Evolutionary conservation across 805 yeast genomes (phyloP).

Genomic region (Cyberlindnera euphorbiae): DNA sequence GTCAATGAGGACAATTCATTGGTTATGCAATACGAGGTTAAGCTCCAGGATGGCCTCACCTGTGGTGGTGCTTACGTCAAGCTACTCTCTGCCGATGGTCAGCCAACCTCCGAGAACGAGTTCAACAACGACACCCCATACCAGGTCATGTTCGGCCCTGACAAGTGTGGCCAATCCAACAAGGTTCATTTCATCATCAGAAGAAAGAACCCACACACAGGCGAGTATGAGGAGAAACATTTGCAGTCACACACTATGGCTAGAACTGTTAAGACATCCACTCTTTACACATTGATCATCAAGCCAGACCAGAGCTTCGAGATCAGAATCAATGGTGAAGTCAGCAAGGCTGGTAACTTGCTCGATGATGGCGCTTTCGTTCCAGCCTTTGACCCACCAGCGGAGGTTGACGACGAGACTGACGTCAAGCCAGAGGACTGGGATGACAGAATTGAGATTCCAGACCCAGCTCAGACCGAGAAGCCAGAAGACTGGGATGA

Average conservation of each 20-base stretch:
- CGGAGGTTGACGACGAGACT: slow-evolving; percentile 48
- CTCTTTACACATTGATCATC: slow-evolving; percentile 74
- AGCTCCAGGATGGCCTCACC: slow-evolving; percentile 67
- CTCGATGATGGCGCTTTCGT: slow-evolving; percentile 48
- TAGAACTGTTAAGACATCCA: slow-evolving; percentile 50
- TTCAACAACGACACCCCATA: slow-evolving; percentile 68
- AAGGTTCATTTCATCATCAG: slow-evolving; percentile 74
- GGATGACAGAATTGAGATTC: slow-evolving; percentile 65
- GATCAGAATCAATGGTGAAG: slow-evolving; percentile 77
- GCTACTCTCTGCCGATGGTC: slow-evolving; percentile 46
- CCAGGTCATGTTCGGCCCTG: slow-evolving; percentile 93
- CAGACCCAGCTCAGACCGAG: slow-evolving; percentile 56
- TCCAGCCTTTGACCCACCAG: slow-evolving; percentile 70
- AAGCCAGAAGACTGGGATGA: slow-evolving; percentile 90
- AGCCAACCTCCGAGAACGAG: slow-evolving; percentile 33
- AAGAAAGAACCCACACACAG: slow-evolving; percentile 50
- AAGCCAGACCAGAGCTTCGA: slow-evolving; percentile 64
- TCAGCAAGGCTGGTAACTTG: slow-evolving; percentile 65
- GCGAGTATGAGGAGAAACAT: slow-evolving; percentile 64
- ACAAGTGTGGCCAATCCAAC: slow-evolving; percentile 77
- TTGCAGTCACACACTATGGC: slow-evolving; percentile 54
- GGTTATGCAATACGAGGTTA: slow-evolving; percentile 87
- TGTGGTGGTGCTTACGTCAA: slow-evolving; percentile 93
- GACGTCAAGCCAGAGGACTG: slow-evolving; percentile 74
- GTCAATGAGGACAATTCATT: slow-evolving; percentile 59